Base-by-base conservation (phyloP, 176 grass and related monocot species). In the Elymus sibiricus region DNA sequence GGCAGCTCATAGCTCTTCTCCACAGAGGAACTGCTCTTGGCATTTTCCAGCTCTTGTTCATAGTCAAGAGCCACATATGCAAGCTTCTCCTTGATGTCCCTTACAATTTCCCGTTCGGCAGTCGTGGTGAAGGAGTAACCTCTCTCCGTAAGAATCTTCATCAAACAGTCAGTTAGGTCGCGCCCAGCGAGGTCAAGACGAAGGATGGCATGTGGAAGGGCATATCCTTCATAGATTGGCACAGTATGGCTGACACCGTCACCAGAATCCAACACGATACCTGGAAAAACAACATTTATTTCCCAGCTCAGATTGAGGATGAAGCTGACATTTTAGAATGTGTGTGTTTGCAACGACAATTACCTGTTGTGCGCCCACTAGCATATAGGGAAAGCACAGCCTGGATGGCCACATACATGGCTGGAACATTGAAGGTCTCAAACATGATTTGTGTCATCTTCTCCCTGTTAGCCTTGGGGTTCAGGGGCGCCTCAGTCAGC, bases 51-150 rank as follows among this genome's bases (percentile, higher is more conserved):
- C 76, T 94, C 92, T 26, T 91, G 87, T n/a, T 92, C 87, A 5
- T 91, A 91, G 78, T 93, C 92, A 19, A 91, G 82, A 4, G 92
- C 92, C 16, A 93, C 82, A 44, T 93, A 93, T 0, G 92, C 78
- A 0, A 94, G 83, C 79, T 94, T 94, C 83, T 94, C 92, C 83
- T 94, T 94, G 76, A 94, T 94, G 83, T 94, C 92, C 43, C 92
- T 85, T 12, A 94, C 89, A 26, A 94, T 94, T 78, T 94, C 92
- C 16, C 89, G 92, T 31, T 94, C 92, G 0, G 89, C 89, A 22
- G 92, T 88, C 21, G 87, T 94, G 40, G 86, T 94, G 68, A 91
- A 91, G 62, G 86, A 82, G 80, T 94, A 94, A 73, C 92, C 92
- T 16, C 92, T 85, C 83, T 87, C 86, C 0, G 89, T 89, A 32